Evolutionary conservation across 257 asterid genomes (phyloP).

Genomic region (Lycium barbarum): DNA sequence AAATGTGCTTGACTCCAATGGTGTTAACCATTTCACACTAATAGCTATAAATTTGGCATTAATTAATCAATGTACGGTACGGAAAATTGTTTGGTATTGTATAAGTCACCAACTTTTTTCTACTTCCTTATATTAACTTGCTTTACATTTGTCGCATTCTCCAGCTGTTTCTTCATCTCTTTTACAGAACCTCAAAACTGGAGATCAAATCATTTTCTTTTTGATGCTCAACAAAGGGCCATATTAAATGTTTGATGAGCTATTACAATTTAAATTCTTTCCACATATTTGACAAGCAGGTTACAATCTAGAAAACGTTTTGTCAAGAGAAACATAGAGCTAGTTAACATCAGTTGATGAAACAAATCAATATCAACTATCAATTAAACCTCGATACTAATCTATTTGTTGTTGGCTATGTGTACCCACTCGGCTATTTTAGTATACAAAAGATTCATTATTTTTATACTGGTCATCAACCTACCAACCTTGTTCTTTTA

Average conservation of each 20-base stretch:
- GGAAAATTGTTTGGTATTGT: not conserved
- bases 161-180: slow-evolving; percentile 11
- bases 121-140: not conserved
- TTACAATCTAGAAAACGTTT: slow-evolving; percentile 9
- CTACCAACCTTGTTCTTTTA: not conserved
- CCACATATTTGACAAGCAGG: not conserved
- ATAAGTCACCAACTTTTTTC: not conserved
- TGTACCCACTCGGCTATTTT: not conserved
- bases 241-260: not conserved
- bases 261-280: not conserved
- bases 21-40: not conserved
- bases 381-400: not conserved
- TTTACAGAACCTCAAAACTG: not conserved
- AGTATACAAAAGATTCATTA: not conserved
- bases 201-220: not conserved
- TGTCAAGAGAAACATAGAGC: slow-evolving; percentile 12
- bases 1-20: not conserved
- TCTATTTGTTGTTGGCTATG: not conserved
- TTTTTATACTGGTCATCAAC: not conserved
- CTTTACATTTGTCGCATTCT: not conserved
- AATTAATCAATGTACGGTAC: not conserved
- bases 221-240: not conserved
- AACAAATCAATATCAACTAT: slow-evolving; percentile 10
- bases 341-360: not conserved
- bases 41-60: slow-evolving; percentile 14